Evolutionary conservation across 768 basidiomycete genomes (phyloP).

Genomic region (Ephemerocybe angulata): DNA sequence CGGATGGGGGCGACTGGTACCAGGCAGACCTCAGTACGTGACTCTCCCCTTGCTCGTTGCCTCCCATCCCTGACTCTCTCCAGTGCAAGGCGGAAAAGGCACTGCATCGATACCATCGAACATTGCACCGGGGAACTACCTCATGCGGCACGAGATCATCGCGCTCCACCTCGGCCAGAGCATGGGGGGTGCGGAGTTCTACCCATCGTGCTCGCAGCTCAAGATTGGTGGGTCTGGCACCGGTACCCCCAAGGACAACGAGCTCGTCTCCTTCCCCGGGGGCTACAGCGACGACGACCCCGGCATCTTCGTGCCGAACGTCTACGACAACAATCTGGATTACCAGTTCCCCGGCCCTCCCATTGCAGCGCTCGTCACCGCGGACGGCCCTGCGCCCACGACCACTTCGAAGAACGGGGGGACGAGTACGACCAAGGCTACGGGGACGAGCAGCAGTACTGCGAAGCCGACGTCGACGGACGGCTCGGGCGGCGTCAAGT

Average conservation of each 20-base stretch:
- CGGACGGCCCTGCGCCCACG: conserved; percentile 6
- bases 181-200: conserved; percentile 72
- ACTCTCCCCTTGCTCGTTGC: not conserved
- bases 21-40: conserved; percentile 53
- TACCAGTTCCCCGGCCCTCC: conserved; percentile 53
- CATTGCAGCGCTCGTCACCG: conserved; percentile 42
- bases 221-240: conserved; percentile 51
- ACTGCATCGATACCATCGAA: conserved; percentile 44
- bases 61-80: not conserved
- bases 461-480: too few species aligned
- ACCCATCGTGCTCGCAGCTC: conserved; percentile 66
- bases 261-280: conserved; percentile 67
- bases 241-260: conserved; percentile 40
- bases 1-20: conserved; percentile 40
- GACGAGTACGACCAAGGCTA: too few species aligned
- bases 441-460: too few species aligned
- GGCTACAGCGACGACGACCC: conserved; percentile 72
- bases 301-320: conserved; percentile 58
- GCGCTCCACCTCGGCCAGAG: conserved; percentile 63
- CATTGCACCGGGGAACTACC: conserved; percentile 65
- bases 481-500: too few species aligned
- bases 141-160: conserved; percentile 78
- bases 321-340: conserved; percentile 26
- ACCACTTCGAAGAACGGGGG: too few species aligned
- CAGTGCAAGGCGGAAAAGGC: conserved; percentile 38